These are phyloP conservation scores for Ustilago cynodontis DNA, from an alignment of 1,284 basidiomycete species.

Conservation along the genomic window DNA sequence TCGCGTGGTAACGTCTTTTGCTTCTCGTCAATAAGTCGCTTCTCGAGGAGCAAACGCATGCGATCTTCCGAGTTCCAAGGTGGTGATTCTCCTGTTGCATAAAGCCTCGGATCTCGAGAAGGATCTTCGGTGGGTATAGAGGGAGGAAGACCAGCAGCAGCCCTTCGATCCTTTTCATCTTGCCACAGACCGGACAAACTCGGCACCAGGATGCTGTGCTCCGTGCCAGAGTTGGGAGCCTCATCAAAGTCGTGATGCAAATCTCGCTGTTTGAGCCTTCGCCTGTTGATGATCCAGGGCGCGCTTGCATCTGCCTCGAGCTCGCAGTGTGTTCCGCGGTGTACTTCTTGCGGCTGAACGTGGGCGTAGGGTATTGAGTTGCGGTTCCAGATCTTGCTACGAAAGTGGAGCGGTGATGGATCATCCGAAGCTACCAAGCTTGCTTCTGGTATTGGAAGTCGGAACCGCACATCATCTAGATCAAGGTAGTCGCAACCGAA, in stretches of 20 bases:
- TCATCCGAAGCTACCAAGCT: conserved; percentile 24
- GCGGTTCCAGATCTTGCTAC: conserved; percentile 43
- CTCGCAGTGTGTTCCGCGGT: conserved; percentile 76
- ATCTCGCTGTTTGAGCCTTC: conserved; percentile 77
- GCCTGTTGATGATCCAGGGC: conserved; percentile 87
- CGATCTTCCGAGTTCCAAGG: conserved; percentile 69
- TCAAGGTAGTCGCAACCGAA: conserved; percentile 94
- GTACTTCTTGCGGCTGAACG: conserved; percentile 41
- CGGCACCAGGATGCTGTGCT: conserved; percentile 81
- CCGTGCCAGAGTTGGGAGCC: not conserved
- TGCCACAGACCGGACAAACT: conserved; percentile 95
- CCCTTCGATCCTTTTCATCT: conserved; percentile 83
- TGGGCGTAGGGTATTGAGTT: conserved; percentile 40
- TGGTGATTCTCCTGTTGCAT: conserved; percentile 44
- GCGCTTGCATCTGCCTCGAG: conserved; percentile 87
- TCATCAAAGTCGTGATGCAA: conserved; percentile 77
- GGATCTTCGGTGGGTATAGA: conserved; percentile 54
- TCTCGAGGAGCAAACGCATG: conserved; percentile 64
- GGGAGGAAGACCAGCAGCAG: conserved; percentile 51
- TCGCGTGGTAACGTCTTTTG: conserved; percentile 55
- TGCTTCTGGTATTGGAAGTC: conserved; percentile 72
- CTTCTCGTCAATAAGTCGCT: conserved; percentile 72
- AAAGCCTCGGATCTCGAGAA: conserved; percentile 49
- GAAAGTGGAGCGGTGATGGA: conserved; percentile 19
- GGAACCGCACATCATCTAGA: conserved; percentile 73